Percentiles rank a stretch among this genome's conserved stretches.
Conservation (phyloP, 2,329 filamentous ascomycete genomes). For the Pseudocercospora vitis region DNA sequence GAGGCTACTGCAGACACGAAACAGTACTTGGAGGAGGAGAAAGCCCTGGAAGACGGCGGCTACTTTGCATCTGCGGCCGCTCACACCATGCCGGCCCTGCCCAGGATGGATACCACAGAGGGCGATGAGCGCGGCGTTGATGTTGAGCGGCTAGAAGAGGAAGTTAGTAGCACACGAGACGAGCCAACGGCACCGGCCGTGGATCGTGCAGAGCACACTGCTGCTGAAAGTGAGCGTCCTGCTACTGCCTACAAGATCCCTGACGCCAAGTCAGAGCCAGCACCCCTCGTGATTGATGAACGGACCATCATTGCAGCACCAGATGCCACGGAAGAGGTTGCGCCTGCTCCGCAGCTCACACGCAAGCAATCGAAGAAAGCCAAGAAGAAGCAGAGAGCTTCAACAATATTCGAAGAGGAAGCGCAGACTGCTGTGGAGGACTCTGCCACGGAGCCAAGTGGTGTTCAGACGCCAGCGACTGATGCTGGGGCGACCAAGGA, state of each 20-base stretch:
- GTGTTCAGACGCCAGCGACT: background rate
- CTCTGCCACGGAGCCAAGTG: background rate
- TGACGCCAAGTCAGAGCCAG: conserved; percentile 18
- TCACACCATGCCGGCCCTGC: conserved; percentile 21
- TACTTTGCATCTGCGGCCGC: conserved; percentile 23
- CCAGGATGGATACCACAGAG: conserved; percentile 6
- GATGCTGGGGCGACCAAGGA: background rate
- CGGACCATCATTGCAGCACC: conserved; percentile 17
- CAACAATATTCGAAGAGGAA: conserved; percentile 24
- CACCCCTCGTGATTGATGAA: conserved; percentile 23
- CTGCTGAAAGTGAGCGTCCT: conserved; percentile 12
- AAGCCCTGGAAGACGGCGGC: conserved; percentile 4
- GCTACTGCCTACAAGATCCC: conserved; percentile 19
- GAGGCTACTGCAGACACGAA: background rate
- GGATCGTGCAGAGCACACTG: background rate
- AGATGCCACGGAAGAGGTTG: conserved; percentile 11
- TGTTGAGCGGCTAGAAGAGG: background rate
- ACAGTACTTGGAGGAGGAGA: background rate
- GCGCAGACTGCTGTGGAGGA: conserved; percentile 5
- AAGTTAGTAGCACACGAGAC: background rate
- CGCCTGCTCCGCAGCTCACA: conserved; percentile 21
- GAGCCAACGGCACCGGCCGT: conserved; percentile 7
- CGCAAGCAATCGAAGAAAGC: conserved; percentile 34
- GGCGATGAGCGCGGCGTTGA: background rate
- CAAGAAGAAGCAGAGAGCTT: conserved; percentile 29